Base-by-base conservation (phyloP, 805 yeast species). In the Ogataea populi-albae region DNA sequence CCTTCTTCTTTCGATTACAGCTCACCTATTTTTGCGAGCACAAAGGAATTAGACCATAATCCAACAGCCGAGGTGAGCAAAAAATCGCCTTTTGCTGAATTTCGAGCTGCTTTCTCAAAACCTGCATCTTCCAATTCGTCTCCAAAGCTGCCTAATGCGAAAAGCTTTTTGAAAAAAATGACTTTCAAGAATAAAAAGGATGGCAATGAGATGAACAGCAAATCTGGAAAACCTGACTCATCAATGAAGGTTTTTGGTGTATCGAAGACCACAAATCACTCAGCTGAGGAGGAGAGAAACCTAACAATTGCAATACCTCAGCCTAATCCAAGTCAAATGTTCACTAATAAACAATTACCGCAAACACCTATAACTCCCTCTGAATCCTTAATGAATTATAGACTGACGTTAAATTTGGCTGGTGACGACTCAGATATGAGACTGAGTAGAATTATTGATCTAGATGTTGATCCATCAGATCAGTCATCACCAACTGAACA, bases 341-440 rank as follows among this genome's bases (percentile, higher is more conserved):
- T 37, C 17, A 38, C 17, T 25, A 39, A 40, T 24, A 47, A 42
- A 24, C 41, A 46, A 17, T 33, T 49, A 6, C 54, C 54, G 11
- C 39, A 40, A 16, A 50, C 57, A 3, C 57, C 57, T 3, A 18
- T 37, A 11, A 43, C 46, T 4, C 49, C 51, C n/a, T 45, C 54
- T 9, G 57, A 54, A 17, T 40, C 52, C 18, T 32, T 54, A 26
- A 41, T 48, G 49, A 54, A 54, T 25, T 54, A 54, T 35, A 40
- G 59, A 30, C 25, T 54, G 26, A 50, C 58, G 2, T 23, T 54
- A 29, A 40, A 44, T 24, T 21, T 52, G 30, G 51, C 53, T 1
- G 41, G 38, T 31, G 54, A 52, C 17, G 55, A 46, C 7, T 45
- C 42, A 9, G 50, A 46, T 20, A 12, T 34, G 31, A 38, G 53